A percentile compares a stretch with the other conserved stretches of the same genome.
Conservation (phyloP, 805 yeast genomes). For the Ogataea siamensis region DNA sequence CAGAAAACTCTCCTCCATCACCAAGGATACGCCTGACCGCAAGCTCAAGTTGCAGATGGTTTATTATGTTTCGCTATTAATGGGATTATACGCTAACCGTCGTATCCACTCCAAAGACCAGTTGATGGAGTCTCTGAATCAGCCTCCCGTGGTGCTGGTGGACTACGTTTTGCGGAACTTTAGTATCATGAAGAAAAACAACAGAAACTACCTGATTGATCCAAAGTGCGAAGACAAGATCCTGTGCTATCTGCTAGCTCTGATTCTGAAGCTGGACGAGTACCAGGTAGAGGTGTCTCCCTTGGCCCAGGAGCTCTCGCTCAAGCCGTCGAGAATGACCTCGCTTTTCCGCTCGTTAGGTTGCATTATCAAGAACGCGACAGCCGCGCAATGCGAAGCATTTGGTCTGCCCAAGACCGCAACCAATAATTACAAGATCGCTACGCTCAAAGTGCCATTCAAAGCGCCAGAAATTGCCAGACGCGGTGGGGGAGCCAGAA, state of each 20-base stretch:
- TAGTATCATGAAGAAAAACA: slow-evolving; percentile 68
- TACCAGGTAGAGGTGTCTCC: slow-evolving; percentile 76
- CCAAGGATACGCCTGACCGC: slow-evolving; percentile 37
- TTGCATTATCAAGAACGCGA: slow-evolving; percentile 68
- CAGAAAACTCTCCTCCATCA: slow-evolving; percentile 41
- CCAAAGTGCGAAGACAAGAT: slow-evolving; percentile 87
- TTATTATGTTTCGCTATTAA: slow-evolving; percentile 75
- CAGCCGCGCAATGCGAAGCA: slow-evolving; percentile 73
- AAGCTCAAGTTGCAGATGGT: slow-evolving; percentile 62
- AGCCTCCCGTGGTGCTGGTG: slow-evolving; percentile 72
- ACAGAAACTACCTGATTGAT: slow-evolving; percentile 74
- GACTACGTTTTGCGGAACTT: slow-evolving; percentile 73
- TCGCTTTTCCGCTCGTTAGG: slow-evolving; percentile 79
- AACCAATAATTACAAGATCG: slow-evolving; percentile 66
- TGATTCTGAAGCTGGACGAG: slow-evolving; percentile 71
- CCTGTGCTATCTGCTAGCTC: slow-evolving; percentile 71
- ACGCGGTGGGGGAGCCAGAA: slow-evolving; percentile 36
- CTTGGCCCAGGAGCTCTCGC: slow-evolving; percentile 76
- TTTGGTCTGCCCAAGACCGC: slow-evolving; percentile 59
- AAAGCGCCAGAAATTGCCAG: slow-evolving; percentile 79
- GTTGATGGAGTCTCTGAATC: slow-evolving; percentile 58
- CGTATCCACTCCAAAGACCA: slow-evolving; percentile 58
- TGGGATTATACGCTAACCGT: slow-evolving; percentile 78
- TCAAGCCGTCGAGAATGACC: slow-evolving; percentile 71
- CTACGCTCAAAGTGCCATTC: slow-evolving; percentile 83